phyloP scores from a whole-genome alignment of 129 eudicot species.

The Artemisia annua region DNA sequence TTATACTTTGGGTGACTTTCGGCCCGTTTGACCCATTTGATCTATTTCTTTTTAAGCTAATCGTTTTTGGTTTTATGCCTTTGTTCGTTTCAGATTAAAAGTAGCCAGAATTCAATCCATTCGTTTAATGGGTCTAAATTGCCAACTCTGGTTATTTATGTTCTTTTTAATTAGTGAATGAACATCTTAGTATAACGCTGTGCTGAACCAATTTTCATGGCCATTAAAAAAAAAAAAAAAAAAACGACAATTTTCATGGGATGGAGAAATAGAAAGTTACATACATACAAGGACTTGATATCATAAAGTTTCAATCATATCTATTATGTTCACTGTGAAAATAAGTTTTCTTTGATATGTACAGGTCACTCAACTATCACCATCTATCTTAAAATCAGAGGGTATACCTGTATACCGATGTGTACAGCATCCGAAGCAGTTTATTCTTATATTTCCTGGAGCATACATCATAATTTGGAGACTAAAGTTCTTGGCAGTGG shows the following conservation, averaged over 20 bases:
- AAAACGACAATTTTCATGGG: neutral
- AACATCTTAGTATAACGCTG: neutral
- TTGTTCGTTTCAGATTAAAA: neutral
- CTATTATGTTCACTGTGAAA: conserved; percentile 6
- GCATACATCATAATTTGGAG: conserved; percentile 61
- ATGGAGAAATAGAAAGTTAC: neutral
- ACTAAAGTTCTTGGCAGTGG: conserved; percentile 51
- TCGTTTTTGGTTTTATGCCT: neutral
- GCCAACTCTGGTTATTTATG: conserved; percentile 2
- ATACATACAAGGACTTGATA: conserved; percentile 10
- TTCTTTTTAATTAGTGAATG: neutral
- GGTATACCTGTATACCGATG: conserved; percentile 83
- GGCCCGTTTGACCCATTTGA: neutral
- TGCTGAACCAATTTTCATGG: neutral
- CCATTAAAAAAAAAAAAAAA: too few relatives aligned
- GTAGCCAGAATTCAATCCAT: neutral
- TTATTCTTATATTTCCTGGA: conserved; percentile 68
- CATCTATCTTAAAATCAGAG: conserved; percentile 55
- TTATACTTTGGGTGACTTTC: neutral
- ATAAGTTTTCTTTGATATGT: neutral
- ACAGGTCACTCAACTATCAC: conserved; percentile 85
- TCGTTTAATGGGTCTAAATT: neutral
- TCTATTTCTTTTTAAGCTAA: neutral
- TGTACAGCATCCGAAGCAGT: conserved; percentile 65
- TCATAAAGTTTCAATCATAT: neutral